Evolutionary conservation across 1,139 yeast species (phyloP).

Genomic region (Yamadazyma friedrichii): DNA sequence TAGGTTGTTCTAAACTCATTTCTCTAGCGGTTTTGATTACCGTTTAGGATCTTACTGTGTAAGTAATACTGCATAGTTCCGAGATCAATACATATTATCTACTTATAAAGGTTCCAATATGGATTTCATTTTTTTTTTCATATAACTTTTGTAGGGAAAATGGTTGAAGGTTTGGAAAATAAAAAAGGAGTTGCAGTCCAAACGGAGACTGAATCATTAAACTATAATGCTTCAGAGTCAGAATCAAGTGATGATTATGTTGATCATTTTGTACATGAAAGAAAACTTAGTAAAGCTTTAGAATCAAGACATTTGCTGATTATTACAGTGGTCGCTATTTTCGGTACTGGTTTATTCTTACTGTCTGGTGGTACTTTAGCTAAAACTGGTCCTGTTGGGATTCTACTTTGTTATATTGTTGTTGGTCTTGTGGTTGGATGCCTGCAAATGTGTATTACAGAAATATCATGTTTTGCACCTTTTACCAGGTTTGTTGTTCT

Average conservation of each 20-base stretch:
- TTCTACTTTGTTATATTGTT: slow-evolving; percentile 48
- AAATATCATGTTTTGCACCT: slow-evolving; percentile 58
- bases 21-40: too few species aligned
- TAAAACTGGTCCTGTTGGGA: slow-evolving; percentile 63
- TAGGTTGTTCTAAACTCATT: too few species aligned
- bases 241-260: slow-evolving; percentile 6
- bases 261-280: slow-evolving; percentile 16
- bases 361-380: slow-evolving; percentile 69
- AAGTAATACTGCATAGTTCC: too few species aligned
- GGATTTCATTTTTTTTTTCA: too few species aligned
- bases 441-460: slow-evolving; percentile 59
- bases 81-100: too few species aligned
- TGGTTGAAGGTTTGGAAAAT: slow-evolving; percentile 4
- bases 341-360: slow-evolving; percentile 53
- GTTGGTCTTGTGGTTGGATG: slow-evolving; percentile 47
- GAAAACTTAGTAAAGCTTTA: slow-evolving; percentile 30
- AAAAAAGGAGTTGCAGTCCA: slow-evolving; percentile 9
- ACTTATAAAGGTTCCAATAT: too few species aligned
- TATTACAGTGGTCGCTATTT: slow-evolving; percentile 45
- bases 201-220: slow-evolving; percentile 10
- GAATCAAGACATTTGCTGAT: slow-evolving; percentile 39
- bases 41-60: too few species aligned
- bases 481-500: slow-evolving; percentile 33
- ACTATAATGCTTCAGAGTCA: neutral
- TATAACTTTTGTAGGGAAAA: too few species aligned